These are phyloP conservation scores for Pseudoturritis turrita DNA, from an alignment of 345 rosid species.

Conservation along the genomic window DNA sequence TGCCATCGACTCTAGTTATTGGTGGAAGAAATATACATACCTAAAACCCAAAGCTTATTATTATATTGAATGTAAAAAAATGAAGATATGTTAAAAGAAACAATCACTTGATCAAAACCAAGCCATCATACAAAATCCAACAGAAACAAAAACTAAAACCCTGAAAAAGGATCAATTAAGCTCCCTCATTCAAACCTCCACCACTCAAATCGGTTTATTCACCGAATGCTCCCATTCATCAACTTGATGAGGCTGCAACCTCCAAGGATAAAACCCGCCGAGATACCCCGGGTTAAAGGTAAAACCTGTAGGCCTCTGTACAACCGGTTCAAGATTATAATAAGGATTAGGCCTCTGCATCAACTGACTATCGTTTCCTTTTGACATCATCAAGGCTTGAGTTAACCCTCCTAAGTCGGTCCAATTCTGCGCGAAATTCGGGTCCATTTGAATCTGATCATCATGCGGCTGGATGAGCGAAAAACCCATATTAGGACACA, in stretches of 20 bases:
- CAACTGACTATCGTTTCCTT: constrained; percentile 22
- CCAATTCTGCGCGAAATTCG: constrained; percentile 3
- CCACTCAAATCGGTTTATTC: constrained; percentile 2
- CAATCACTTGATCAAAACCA: not conserved
- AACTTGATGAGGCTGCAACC: not conserved
- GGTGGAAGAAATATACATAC: not conserved
- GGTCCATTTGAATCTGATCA: constrained; percentile 18
- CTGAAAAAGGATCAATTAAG: not conserved
- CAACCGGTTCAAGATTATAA: constrained; percentile 4
- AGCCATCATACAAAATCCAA: constrained; percentile 17
- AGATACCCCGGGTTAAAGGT: constrained; percentile 8
- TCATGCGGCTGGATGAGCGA: constrained; percentile 9
- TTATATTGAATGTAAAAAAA: not conserved
- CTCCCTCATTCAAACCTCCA: not conserved
- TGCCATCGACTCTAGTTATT: too few relatives aligned
- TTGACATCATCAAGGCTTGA: constrained; percentile 22
- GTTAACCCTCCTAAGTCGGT: not conserved
- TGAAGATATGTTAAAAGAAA: not conserved
- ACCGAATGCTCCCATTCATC: not conserved
- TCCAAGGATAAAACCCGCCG: not conserved
- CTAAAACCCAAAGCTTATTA: not conserved
- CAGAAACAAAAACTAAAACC: constrained; percentile 5
- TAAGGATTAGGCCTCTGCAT: constrained; percentile 9
- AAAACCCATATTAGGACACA: constrained; percentile 9
- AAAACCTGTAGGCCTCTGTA: not conserved